Base-by-base conservation (phyloP, 192 early-diverging fungal species). In the Piromyces sp. region DNA sequence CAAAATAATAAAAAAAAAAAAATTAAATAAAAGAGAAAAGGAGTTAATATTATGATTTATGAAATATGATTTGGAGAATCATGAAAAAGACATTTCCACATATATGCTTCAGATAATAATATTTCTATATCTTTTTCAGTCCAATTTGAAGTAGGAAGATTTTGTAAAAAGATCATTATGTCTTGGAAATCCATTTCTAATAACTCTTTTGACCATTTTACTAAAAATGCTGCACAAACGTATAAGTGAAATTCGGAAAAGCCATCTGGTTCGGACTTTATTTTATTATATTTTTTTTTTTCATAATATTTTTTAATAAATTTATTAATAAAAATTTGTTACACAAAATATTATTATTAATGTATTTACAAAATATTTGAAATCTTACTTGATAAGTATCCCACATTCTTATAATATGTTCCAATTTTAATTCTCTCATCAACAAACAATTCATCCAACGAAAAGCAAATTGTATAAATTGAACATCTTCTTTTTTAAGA, bases 391-490 rank as follows among this genome's bases (percentile, higher is more conserved):
- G 85, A 84, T 98, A 99, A 42, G 96, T 97, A 84, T 99, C 98
- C 98, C 98, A 99, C 95, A 99, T 98, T 30, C 98, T 93, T 78
- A 99, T 94, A 5, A 92, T 97, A 83, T 91, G 93, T 80, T 88
- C 86, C 6, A 98, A 86, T 30, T 93, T 92, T 51, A 99, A 86
- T 86, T 99, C 98, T 78, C 98, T 92, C 96, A 98, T 97, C 83
- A 99, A 86, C 33, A 99, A 84, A 86, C 98, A 99, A 87, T 99
- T 99, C 92, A 98, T 97, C 98, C 98, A 99, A 79, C 98, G 91
- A 84, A 98, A 99, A 13, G 98, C 95, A 89, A 99, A 98, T 86
- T 98, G 97, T 80, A 99, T 96, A 84, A 97, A 99, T 83, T 99
- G 96, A 29, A 99, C 89, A 79, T 94, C 93, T 87, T 99, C 93